phyloP scores from a whole-genome alignment of 352 stramenopile species.

The Phytophthora pini region DNA sequence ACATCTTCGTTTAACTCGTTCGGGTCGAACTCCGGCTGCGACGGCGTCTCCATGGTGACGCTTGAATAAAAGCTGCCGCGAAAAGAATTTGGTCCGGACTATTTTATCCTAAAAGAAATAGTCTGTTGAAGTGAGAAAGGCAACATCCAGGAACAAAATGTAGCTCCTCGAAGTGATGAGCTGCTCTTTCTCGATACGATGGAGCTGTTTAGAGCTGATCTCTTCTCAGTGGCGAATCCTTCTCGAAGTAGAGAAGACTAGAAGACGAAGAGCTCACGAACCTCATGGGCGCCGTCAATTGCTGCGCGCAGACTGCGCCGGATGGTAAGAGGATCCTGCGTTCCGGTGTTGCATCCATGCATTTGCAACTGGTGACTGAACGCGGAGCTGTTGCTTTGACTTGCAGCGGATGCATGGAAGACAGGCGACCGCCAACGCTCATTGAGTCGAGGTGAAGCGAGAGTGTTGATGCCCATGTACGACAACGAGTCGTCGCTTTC shows the following conservation, averaged over 20 bases:
- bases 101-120: slow-evolving; percentile 5
- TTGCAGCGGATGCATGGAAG: slow-evolving; percentile 37
- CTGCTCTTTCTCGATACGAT: slow-evolving; percentile 39
- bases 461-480: slow-evolving; percentile 44
- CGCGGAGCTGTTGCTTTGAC: not conserved
- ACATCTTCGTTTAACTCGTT: slow-evolving; percentile 88
- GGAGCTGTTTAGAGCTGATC: slow-evolving; percentile 1
- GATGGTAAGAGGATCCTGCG: slow-evolving; percentile 20
- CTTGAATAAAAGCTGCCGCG: slow-evolving; percentile 11
- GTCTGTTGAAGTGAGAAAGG: slow-evolving; percentile 34
- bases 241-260: slow-evolving; percentile 19
- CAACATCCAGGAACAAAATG: slow-evolving; percentile 8
- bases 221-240: slow-evolving; percentile 25
- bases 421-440: slow-evolving; percentile 20
- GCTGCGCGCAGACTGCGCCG: slow-evolving; percentile 42
- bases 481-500: slow-evolving; percentile 47
- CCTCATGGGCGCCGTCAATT: slow-evolving; percentile 43
- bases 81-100: slow-evolving; percentile 16
- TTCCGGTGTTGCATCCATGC: slow-evolving; percentile 9
- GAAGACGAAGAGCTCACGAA: slow-evolving; percentile 13
- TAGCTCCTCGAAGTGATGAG: slow-evolving; percentile 9
- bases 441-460: slow-evolving; percentile 34
- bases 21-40: slow-evolving; percentile 52
- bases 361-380: not conserved
- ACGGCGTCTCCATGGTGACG: slow-evolving; percentile 26